Evolutionary conservation across 306 rosid genomes (phyloP), one percentile per base, ranked within the genome.

Genomic region (Prunus persica): DNA sequence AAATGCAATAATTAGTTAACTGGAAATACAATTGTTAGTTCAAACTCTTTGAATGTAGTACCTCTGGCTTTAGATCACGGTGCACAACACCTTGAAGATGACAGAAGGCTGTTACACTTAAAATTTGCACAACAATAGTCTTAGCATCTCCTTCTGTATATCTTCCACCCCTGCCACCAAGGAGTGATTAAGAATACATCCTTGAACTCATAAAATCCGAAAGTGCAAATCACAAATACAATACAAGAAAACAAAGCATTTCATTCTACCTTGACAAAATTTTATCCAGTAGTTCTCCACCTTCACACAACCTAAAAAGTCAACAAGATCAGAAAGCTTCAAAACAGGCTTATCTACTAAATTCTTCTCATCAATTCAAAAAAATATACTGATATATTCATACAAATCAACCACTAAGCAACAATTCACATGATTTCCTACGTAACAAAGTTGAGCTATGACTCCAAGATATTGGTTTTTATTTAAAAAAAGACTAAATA

Each of bases 1-100:
- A 63, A 78, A 5, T 8, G 15, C 49, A 63, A 51, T 45, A 73
- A 58, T 30, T 16, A 64, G 18, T 54, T 24, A 72, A 19, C 24
- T 27, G 19, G 55, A 54, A 58, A 65, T 8, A 38, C 3, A 27
- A 70, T 25, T 65, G 66, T 43, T 34, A 32, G 65, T 67, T 28
- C 38, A 71, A 71, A 22, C 81, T 74, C 22, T 80, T 65, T 60
- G 28, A 75, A 41, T 67, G 57, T 14, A 46, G 69, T 83, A 94
- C 98, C 98, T 95, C 98, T 67, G 98, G 98, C 86, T 95, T 95
- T 68, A 95, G 87, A 81, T 95, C 98, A 61, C 98, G 97, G 61
- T 92, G 98, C 71, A 92, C 95, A 22, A 95, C 97, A 57, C 98
- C 98, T 82, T 95, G 98, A 74, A 92, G 93, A 86, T 92, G 98